Base-by-base conservation (phyloP, 495 filamentous ascomycete genomes). In the Venustampulla echinocandica region DNA sequence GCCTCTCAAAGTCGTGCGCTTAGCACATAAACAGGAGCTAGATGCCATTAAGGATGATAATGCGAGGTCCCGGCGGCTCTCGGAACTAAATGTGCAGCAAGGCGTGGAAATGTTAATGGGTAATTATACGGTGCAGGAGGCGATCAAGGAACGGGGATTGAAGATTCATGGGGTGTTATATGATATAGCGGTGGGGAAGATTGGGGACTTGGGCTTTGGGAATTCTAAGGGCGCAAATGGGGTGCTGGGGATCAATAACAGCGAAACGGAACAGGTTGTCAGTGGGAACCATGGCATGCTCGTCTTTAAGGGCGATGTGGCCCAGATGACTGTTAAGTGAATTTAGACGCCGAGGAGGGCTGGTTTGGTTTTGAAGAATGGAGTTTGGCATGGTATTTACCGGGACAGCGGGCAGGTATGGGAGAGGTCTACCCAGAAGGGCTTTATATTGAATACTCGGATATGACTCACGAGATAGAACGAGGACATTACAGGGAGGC, bases 121-220 rank as follows among this genome's bases (percentile, higher is more conserved):
- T 60, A 82, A 79, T 58, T 57, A 64, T 21, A 68, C 71, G 15
- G 69, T 85, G 18, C 61, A 79, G 53, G 77, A 80, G 28, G 85
- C 81, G 28, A 79, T 87, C 33, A 58, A 69, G 56, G 79, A 82
- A 58, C 66, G 82, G 25, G 83, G 84, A 2, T 64, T 92, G 11
- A 62, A 81, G 66, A 80, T 92, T 11, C 84, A 90, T 58, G 85
- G 84, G 14, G 59, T 72, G 23, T 61, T 88, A 24, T 87, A 82
- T 61, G 81, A 88, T 55, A 69, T 86, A 32, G 79, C 59, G 1
- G 69, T 59, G 13, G 83, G 84, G 25, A 60, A 70, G 43, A 64
- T 87, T 32, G 65, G 66, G 22, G 75, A 85, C 56, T 54, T 87
- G 40, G 75, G 67, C 30, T 54, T 68, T 37, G 74, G 72, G 20